Evolutionary conservation across 1,139 yeast genomes (phyloP).

Genomic region (Taphrina betulina): DNA sequence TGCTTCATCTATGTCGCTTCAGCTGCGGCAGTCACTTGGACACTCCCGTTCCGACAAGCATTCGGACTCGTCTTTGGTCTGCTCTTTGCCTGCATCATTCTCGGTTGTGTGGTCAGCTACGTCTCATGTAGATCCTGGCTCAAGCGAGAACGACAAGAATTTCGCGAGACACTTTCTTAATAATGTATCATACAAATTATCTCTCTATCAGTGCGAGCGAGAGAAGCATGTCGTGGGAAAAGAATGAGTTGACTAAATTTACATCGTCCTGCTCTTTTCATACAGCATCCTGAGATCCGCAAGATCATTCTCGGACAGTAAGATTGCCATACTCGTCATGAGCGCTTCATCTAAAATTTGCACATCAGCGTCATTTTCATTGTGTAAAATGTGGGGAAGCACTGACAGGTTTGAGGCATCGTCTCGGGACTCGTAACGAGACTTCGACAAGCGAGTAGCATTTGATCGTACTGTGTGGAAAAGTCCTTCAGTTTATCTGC

Average conservation of each 20-base stretch:
- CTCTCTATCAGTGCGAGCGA: no score
- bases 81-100: not conserved
- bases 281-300: conserved; percentile 13
- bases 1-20: not conserved
- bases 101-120: not conserved
- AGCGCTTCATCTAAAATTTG: conserved; percentile 18
- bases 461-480: conserved; percentile 15
- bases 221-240: no score
- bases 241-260: no score
- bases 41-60: not conserved
- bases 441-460: conserved; percentile 13
- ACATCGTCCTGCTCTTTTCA: conserved; percentile 2
- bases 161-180: no score
- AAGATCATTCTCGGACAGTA: conserved; percentile 8
- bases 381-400: no score
- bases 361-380: not conserved
- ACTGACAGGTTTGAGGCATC: conserved; percentile 16
- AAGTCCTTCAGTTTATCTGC: conserved; percentile 13
- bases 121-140: no score
- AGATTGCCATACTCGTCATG: conserved; percentile 12
- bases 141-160: no score
- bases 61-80: not conserved
- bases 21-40: not conserved
- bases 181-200: no score
- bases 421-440: conserved; percentile 7